Evolutionary conservation across 495 filamentous ascomycete genomes (phyloP), one percentile per base, ranked within the genome.

Genomic region (Talaromyces wortmannii): DNA sequence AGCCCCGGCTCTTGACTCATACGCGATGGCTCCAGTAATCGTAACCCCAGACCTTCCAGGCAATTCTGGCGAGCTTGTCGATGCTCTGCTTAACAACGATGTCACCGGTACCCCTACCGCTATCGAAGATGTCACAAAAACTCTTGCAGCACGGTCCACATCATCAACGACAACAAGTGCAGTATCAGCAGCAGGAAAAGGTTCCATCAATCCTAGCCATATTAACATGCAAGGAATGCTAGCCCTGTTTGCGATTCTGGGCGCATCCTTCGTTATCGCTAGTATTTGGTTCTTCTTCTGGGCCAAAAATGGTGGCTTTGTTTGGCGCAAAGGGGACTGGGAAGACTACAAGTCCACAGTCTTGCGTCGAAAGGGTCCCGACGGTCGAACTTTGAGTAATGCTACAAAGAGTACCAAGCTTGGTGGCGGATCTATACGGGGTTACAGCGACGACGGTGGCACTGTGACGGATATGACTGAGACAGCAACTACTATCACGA

Each of bases 281-380:
- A 77, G 72, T 17, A 88, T 97, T 58, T 98, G 94, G 94, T 96
- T 97, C 75, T 98, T 97, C 79, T 95, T 97, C 81, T 95, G 88
- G 88, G 91, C 91, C 52, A 91, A 88, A 71, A 94, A 97, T 65
- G 95, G 92, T 61, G 95, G 94, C 3, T 97, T 97, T 73, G 70
- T 85, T 55, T 98, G 88, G 78, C 79, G 78, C 15, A 73, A 90
- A 55, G 76, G 82, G 48, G 94, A 98, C 70, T 98, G 94, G 94
- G 92, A 96, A 1, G 94, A 98, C 59, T 98, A 98, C 82, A 97
- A 97, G 67, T 88, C 87, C 4, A 97, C 95, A 0, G 95, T 98
- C 10, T 73, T 97, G n/a, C 85, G 94, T 31, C 86, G 92, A 52
- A 92, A 90, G 67, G 91, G 91, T 0, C 90, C 90, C 6, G 89